Evolutionary conservation across 208 protist genomes (phyloP).

Genomic region (Crithidia sp.): DNA sequence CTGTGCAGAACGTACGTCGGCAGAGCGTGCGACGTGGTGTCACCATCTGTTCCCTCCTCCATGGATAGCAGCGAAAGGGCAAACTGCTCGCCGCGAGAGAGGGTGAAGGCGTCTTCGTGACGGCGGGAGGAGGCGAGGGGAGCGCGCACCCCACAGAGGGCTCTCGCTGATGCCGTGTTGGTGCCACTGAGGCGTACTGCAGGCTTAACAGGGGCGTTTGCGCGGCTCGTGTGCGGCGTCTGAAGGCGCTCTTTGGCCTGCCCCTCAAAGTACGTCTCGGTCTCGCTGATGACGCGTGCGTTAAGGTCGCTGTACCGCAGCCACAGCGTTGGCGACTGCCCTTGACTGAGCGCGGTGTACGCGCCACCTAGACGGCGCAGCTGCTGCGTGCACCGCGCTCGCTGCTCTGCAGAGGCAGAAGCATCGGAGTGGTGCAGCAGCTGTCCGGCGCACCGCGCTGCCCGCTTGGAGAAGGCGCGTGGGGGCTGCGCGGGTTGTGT

Average conservation of each 20-base stretch:
- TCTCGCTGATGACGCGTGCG: conserved; percentile 34
- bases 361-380: conserved; percentile 53
- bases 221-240: conserved; percentile 5
- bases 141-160: not conserved
- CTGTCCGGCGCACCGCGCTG: conserved; percentile 21
- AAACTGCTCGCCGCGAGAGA: conserved; percentile 38
- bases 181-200: not conserved
- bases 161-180: not conserved
- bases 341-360: conserved; percentile 46
- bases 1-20: conserved; percentile 17
- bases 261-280: conserved; percentile 34
- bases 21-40: not conserved
- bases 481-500: not conserved
- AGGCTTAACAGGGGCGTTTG: conserved; percentile 11
- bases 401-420: not conserved
- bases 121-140: not conserved
- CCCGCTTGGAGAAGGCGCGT: conserved; percentile 33
- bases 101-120: conserved; percentile 7
- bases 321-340: conserved; percentile 47
- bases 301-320: conserved; percentile 30
- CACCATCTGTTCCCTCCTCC: conserved; percentile 3
- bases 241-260: not conserved
- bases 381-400: conserved; percentile 22
- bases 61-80: conserved; percentile 41
- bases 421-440: conserved; percentile 22